Conservation (phyloP, 2,329 filamentous ascomycete genomes). For the Zarea fungicola region DNA sequence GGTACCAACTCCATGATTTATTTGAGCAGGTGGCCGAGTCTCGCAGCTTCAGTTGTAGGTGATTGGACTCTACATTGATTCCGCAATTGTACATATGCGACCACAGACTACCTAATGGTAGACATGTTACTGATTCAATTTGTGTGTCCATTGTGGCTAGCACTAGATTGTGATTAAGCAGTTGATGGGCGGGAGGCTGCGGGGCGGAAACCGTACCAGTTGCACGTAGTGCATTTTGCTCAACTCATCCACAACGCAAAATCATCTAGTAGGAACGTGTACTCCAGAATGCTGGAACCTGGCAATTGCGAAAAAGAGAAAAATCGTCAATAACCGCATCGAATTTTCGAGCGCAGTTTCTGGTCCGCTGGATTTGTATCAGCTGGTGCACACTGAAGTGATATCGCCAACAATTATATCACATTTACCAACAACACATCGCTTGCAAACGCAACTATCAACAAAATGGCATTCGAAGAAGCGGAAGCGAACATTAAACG, state of each 20-base stretch:
- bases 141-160: neutral
- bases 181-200: neutral
- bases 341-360: no score
- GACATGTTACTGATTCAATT: neutral
- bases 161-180: neutral
- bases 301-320: no score
- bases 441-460: conserved; percentile 1
- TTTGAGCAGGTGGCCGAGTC: neutral
- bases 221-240: no score
- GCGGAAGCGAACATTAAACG: conserved; percentile 29
- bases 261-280: no score
- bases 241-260: no score
- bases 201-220: no score
- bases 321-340: no score
- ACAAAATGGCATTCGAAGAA: conserved; percentile 24
- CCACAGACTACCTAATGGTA: no score
- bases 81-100: no score
- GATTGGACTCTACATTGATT: no score
- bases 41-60: neutral
- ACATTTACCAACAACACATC: neutral
- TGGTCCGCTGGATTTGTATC: no score
- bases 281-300: no score
- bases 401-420: neutral
- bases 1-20: neutral
- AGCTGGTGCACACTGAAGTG: neutral